A percentile compares a stretch with the other conserved stretches of the same genome.
phyloP scores from a whole-genome alignment of 257 asterid species.

The Plantago elongata region DNA sequence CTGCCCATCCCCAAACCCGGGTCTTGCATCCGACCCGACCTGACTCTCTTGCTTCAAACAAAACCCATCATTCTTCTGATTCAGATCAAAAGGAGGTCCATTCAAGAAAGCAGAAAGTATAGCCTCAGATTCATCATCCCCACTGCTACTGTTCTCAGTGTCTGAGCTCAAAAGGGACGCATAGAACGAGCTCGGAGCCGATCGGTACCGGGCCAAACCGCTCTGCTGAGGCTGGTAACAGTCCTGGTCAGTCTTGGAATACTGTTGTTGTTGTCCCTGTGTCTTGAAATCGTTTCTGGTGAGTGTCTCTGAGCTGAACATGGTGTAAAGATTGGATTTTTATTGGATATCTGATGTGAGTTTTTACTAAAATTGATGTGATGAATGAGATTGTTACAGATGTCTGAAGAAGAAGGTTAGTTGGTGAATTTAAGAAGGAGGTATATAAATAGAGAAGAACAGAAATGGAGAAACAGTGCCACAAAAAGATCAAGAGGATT shows the following conservation, averaged over 20 bases:
- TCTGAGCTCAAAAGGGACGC: slow-evolving; percentile 44
- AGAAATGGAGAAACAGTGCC: too few relatives aligned
- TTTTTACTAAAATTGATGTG: too few relatives aligned
- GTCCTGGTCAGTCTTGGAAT: slow-evolving; percentile 17
- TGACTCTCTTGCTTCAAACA: slow-evolving; percentile 47
- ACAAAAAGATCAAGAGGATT: too few relatives aligned
- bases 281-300: slow-evolving; percentile 42
- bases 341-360: neutral
- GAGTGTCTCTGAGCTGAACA: slow-evolving; percentile 49
- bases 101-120: slow-evolving; percentile 48
- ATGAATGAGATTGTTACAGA: too few relatives aligned
- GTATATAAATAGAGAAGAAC: too few relatives aligned
- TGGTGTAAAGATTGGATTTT: slow-evolving; percentile 15
- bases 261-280: slow-evolving; percentile 26
- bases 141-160: slow-evolving; percentile 37
- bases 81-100: slow-evolving; percentile 34
- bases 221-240: slow-evolving; percentile 27
- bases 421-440: too few relatives aligned
- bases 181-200: slow-evolving; percentile 79
- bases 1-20: slow-evolving; percentile 19
- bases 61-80: slow-evolving; percentile 13
- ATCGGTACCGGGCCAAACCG: slow-evolving; percentile 59
- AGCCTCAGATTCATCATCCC: slow-evolving; percentile 65
- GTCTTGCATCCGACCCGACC: slow-evolving; percentile 36
- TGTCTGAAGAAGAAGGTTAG: too few relatives aligned